A percentile compares a stretch with the other conserved stretches of the same genome.
These are phyloP conservation scores for Ganoderma meredithae DNA, from an alignment of 1,284 basidiomycete species.

Conservation along the genomic window DNA sequence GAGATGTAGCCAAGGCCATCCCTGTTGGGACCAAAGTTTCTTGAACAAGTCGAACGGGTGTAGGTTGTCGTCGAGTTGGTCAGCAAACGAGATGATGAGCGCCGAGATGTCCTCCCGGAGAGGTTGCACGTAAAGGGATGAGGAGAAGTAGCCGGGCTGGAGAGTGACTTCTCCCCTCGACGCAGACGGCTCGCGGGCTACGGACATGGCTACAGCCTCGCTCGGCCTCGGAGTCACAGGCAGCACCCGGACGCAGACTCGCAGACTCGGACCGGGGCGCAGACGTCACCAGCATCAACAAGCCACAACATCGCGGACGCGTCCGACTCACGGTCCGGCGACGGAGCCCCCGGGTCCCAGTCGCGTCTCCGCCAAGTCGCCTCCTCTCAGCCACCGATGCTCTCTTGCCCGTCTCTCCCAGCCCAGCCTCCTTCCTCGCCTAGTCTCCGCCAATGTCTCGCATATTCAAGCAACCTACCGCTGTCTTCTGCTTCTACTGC, in stretches of 20 bases:
- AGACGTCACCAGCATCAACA: constrained; percentile 23
- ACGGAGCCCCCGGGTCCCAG: background rate
- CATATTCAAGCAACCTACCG: constrained; percentile 45
- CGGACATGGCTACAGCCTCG: constrained; percentile 44
- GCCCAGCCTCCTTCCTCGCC: background rate
- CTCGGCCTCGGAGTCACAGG: too few relatives aligned
- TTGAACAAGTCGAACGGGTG: constrained; percentile 76
- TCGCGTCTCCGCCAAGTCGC: background rate
- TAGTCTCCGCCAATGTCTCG: constrained; percentile 33
- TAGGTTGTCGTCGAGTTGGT: constrained; percentile 47
- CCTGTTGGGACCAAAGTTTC: constrained; percentile 64
- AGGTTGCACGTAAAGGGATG: constrained; percentile 71
- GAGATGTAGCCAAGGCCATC: constrained; percentile 79
- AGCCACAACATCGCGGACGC: constrained; percentile 34
- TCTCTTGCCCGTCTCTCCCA: background rate
- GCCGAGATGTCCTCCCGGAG: constrained; percentile 67
- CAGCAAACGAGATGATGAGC: constrained; percentile 58
- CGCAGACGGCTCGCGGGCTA: constrained; percentile 50
- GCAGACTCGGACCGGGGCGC: background rate
- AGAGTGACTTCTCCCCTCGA: constrained; percentile 64
- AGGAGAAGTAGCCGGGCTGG: constrained; percentile 79
- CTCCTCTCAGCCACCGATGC: constrained; percentile 22
- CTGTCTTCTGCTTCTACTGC: constrained; percentile 72
- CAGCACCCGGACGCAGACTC: too few relatives aligned
- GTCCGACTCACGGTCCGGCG: constrained; percentile 28